Percentiles rank a stretch among this genome's conserved stretches.
Conservation (phyloP, 176 grass and related monocot species). For the Zizania latifolia region DNA sequence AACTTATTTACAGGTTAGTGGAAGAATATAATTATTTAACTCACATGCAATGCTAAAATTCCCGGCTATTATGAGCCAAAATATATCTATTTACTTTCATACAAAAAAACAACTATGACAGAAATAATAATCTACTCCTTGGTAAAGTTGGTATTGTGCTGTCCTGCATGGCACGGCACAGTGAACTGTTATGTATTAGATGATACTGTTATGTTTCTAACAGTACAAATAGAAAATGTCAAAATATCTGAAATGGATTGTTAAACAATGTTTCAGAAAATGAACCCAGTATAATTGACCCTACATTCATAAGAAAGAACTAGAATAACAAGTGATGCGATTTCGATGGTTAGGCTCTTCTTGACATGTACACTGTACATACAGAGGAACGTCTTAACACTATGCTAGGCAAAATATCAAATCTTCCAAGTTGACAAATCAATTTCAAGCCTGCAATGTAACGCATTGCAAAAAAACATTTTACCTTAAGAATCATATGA, state of each 20-base stretch:
- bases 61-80: background rate
- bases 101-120: background rate
- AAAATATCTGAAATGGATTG: background rate
- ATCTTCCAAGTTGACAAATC: background rate
- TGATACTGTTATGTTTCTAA: background rate
- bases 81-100: background rate
- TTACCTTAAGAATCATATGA: constrained; percentile 98
- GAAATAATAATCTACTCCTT: background rate
- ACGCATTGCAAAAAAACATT: constrained; percentile 4
- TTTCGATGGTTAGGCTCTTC: background rate
- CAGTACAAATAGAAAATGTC: background rate
- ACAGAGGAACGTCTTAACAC: background rate
- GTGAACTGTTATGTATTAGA: background rate
- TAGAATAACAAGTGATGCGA: constrained; percentile 1
- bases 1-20: constrained; percentile 4
- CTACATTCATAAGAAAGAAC: background rate
- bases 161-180: background rate
- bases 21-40: background rate
- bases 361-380: background rate
- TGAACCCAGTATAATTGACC: background rate
- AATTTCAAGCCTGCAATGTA: background rate
- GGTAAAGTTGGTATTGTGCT: background rate
- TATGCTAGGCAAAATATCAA: background rate
- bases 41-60: background rate
- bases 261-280: background rate